Evolutionary conservation across 352 stramenopile genomes (phyloP).

Genomic region (Peronospora destructor): DNA sequence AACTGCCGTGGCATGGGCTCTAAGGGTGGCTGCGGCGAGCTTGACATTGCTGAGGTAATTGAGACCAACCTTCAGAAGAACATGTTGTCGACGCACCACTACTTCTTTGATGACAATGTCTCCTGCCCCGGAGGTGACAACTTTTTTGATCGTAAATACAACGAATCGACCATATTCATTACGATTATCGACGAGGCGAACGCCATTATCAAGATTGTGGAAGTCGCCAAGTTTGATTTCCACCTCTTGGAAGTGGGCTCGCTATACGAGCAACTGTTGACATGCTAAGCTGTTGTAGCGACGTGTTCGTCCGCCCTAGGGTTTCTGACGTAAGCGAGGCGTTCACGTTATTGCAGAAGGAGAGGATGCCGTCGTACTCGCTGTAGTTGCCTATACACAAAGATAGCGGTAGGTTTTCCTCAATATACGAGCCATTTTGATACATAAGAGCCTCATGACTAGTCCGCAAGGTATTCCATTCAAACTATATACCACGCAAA

Average conservation of each 20-base stretch:
- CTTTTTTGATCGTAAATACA: constrained; percentile 32
- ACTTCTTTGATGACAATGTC: constrained; percentile 49
- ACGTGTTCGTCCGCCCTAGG: constrained; percentile 1
- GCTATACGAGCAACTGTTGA: constrained; percentile 29
- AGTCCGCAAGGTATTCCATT: neutral
- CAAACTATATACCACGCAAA: too few species aligned
- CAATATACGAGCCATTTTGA: constrained; percentile 30
- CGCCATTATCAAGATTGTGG: constrained; percentile 54
- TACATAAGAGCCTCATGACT: neutral
- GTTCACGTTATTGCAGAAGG: constrained; percentile 7
- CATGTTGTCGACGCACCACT: constrained; percentile 55
- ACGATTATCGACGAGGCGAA: constrained; percentile 52
- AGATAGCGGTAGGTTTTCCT: constrained; percentile 15
- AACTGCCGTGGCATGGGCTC: constrained; percentile 57
- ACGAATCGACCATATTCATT: constrained; percentile 42
- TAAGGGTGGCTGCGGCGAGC: constrained; percentile 50
- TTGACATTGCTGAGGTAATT: constrained; percentile 65
- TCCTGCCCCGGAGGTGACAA: constrained; percentile 37
- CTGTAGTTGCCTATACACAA: constrained; percentile 23
- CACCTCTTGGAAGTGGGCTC: constrained; percentile 21
- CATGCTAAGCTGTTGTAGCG: constrained; percentile 17
- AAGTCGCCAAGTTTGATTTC: constrained; percentile 53
- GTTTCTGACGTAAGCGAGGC: constrained; percentile 3
- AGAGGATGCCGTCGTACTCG: constrained; percentile 6
- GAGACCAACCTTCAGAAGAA: constrained; percentile 32